Evolutionary conservation across 2,329 filamentous ascomycete species (phyloP).

Genomic region (Scorias spongiosa): DNA sequence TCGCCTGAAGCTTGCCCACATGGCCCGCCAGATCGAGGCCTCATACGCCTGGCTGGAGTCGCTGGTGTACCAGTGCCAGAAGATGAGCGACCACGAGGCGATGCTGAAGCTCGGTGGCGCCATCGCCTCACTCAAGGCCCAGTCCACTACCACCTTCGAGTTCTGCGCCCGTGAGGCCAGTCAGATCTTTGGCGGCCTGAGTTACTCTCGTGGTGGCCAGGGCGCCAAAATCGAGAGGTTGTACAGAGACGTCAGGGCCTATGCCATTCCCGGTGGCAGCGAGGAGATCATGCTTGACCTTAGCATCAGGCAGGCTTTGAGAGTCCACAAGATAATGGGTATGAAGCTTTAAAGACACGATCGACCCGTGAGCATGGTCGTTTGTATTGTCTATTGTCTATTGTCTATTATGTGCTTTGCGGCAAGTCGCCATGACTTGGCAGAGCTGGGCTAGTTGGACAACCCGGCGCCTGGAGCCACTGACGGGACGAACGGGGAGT

Average conservation of each 20-base stretch:
- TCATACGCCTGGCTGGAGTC: conserved; percentile 96
- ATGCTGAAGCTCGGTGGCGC: conserved; percentile 92
- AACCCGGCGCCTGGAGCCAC: no score
- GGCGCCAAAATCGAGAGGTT: conserved; percentile 89
- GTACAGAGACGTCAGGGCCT: conserved; percentile 88
- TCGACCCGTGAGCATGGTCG: background rate
- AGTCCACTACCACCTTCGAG: conserved; percentile 87
- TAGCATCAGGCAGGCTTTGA: conserved; percentile 79
- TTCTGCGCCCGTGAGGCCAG: conserved; percentile 93
- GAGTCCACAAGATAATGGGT: conserved; percentile 76
- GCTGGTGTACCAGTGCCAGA: conserved; percentile 79
- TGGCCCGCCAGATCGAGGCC: conserved; percentile 95
- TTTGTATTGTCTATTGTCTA: background rate
- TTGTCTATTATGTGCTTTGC: no score
- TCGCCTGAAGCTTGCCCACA: conserved; percentile 91
- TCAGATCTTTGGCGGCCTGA: conserved; percentile 93
- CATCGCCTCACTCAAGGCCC: conserved; percentile 87
- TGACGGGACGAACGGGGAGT: no score
- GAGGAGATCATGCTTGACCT: conserved; percentile 98
- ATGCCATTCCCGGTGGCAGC: conserved; percentile 82
- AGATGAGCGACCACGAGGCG: conserved; percentile 87
- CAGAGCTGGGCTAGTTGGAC: no score
- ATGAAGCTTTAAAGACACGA: conserved; percentile 65
- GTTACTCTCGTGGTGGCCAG: conserved; percentile 84
- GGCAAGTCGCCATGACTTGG: no score